phyloP scores from a whole-genome alignment of 1,284 basidiomycete species.

The Cutaneotrichosporon sp. region DNA sequence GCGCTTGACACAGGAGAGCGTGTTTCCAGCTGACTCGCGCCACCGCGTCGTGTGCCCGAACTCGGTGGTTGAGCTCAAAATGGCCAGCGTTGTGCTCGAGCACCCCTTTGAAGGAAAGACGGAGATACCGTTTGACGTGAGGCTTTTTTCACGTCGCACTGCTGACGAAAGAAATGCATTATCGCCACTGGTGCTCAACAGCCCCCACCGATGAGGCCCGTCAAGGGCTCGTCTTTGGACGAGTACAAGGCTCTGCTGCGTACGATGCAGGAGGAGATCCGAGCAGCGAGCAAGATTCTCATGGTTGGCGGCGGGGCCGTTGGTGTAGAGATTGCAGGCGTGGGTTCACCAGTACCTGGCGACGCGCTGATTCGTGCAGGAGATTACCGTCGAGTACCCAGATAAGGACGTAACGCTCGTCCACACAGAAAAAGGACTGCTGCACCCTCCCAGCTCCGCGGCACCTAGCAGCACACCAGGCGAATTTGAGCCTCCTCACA shows the following conservation, averaged over 20 bases:
- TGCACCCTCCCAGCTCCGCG: slow-evolving; percentile 21
- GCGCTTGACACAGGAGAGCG: slow-evolving; percentile 27
- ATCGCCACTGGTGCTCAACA: slow-evolving; percentile 44
- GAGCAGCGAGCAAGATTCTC: slow-evolving; percentile 35
- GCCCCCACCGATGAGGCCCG: slow-evolving; percentile 40
- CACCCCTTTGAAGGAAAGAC: slow-evolving; percentile 41
- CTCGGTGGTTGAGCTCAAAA: slow-evolving; percentile 42
- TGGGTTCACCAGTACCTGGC: slow-evolving; percentile 13
- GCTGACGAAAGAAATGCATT: slow-evolving; percentile 29
- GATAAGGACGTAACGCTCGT: slow-evolving; percentile 29
- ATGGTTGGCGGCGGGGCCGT: slow-evolving; percentile 50
- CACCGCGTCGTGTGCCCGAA: slow-evolving; percentile 38
- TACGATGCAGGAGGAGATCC: slow-evolving; percentile 37
- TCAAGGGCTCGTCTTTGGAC: slow-evolving; percentile 20
- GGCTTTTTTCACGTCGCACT: slow-evolving; percentile 8
- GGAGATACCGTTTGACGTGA: slow-evolving; percentile 45
- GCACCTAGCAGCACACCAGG: neutral
- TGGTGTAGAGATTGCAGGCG: slow-evolving; percentile 51
- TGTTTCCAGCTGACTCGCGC: slow-evolving; percentile 35
- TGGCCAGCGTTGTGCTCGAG: slow-evolving; percentile 38
- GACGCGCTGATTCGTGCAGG: neutral
- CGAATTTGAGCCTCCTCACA: slow-evolving; percentile 23
- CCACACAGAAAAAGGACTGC: slow-evolving; percentile 24
- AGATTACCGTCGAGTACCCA: slow-evolving; percentile 21
- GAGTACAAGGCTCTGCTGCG: slow-evolving; percentile 25